A percentile compares a stretch with the other conserved stretches of the same genome.
Conservation (phyloP, 164 flowering plant genomes). For the Pachysandra terminalis region DNA sequence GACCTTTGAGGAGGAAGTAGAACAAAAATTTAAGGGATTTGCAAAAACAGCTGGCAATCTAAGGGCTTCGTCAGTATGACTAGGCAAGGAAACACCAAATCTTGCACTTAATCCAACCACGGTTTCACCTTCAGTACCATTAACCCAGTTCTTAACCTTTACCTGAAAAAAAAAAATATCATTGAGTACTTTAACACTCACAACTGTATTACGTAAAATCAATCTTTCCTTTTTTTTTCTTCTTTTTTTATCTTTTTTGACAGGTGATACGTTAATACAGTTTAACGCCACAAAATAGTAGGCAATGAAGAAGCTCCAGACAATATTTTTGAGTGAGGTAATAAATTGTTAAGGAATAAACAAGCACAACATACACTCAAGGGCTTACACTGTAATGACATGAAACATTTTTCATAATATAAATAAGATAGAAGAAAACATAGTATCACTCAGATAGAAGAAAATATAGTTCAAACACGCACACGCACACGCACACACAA, state of each 20-base stretch:
- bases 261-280: background rate
- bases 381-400: too few species aligned
- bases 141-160: constrained; percentile 70
- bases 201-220: background rate
- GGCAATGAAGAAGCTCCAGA: too few species aligned
- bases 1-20: constrained; percentile 55
- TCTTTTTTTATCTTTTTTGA: background rate
- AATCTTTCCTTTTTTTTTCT: too few species aligned
- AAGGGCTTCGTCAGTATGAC: constrained; percentile 27
- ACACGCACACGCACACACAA: too few species aligned
- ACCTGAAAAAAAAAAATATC: constrained; percentile 46
- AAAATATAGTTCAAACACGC: too few species aligned
- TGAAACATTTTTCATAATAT: too few species aligned
- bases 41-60: constrained; percentile 47
- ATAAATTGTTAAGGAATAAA: too few species aligned
- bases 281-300: background rate
- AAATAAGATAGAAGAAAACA: too few species aligned
- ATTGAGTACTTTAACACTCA: background rate
- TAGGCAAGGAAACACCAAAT: constrained; percentile 68
- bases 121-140: constrained; percentile 44
- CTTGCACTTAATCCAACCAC: constrained; percentile 58
- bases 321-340: too few species aligned
- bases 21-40: constrained; percentile 56
- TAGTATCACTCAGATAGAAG: too few species aligned
- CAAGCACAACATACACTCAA: too few species aligned